phyloP scores from a whole-genome alignment of 257 asterid genomes.

The Scutellaria barbata region DNA sequence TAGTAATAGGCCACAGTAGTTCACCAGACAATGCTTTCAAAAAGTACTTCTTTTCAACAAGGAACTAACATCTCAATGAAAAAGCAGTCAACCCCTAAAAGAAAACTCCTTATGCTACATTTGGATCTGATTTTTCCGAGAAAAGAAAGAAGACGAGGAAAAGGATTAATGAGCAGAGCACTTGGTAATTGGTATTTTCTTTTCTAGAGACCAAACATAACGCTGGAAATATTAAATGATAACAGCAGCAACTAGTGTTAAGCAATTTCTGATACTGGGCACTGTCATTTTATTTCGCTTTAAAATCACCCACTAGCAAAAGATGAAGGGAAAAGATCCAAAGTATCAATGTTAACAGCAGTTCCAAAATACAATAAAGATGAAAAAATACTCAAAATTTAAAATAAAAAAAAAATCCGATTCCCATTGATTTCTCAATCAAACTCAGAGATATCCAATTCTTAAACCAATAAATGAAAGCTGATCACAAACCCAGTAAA shows the following conservation, averaged over 20 bases:
- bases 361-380: not conserved
- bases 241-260: too few relatives aligned
- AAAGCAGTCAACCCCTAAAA: not conserved
- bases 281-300: not conserved
- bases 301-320: not conserved
- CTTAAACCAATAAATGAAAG: slow-evolving; percentile 1
- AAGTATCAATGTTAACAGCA: not conserved
- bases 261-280: slow-evolving; percentile 9
- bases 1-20: not conserved
- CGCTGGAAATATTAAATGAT: too few relatives aligned
- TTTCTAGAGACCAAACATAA: not conserved
- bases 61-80: not conserved
- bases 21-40: slow-evolving; percentile 3
- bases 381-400: not conserved
- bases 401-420: slow-evolving; percentile 6
- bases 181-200: not conserved
- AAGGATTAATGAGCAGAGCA: slow-evolving; percentile 9
- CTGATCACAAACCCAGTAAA: slow-evolving; percentile 20
- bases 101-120: not conserved
- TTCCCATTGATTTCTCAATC: not conserved
- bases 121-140: slow-evolving; percentile 10
- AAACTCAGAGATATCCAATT: slow-evolving; percentile 8
- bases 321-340: not conserved
- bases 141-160: not conserved
- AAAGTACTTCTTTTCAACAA: not conserved